Evolutionary conservation across 1,284 basidiomycete genomes (phyloP), one percentile per base, ranked within the genome.

Genomic region (Boletus mariae): DNA sequence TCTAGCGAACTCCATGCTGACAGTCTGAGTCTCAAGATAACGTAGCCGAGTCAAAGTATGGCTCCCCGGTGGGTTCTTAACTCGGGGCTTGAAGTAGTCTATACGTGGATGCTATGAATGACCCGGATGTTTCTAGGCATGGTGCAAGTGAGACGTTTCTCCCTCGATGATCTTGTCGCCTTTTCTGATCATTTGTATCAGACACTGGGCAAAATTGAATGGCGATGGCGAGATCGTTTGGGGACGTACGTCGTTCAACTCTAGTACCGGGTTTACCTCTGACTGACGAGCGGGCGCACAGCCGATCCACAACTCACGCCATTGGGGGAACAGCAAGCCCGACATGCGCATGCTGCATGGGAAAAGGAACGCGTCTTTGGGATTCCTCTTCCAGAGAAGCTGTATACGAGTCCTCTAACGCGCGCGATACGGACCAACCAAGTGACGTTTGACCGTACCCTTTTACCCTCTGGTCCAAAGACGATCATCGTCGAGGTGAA

Each of bases 221-320:
- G 83, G 83, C 0, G 88, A 95, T 60, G 87, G 75, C 11, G 79
- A 87, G 51, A 72, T 92, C 10, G 76, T 73, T 1, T 94, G 92
- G 91, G 91, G 90, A 32, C 90, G 85, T 85, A 63, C 63, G 85
- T 80, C 7, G 26, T 45, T 23, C 32, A 8, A n/a, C 11, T 38
- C 17, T 15, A 20, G 23, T 3, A 8, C 6, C 5, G 32, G 8
- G 17, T 17, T 17, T 17, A 17, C 15, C 9, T 43, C 32, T 42
- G 37, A 41, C 25, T 32, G 50, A 51, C 37, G 20, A 45, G 25
- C 31, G 29, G 2, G n/a, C 6, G 4, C 47, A 35, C 43, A 82
- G 87, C 92, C 13, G 92, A 94, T 66, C 82, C 92, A 1, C 75
- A 79, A 29, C 79, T 94, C 26, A 94, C 92, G 0, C 67, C 75